These are phyloP conservation scores for Zasmidium cellare DNA, from an alignment of 2,329 filamentous ascomycete species.

Conservation along the genomic window DNA sequence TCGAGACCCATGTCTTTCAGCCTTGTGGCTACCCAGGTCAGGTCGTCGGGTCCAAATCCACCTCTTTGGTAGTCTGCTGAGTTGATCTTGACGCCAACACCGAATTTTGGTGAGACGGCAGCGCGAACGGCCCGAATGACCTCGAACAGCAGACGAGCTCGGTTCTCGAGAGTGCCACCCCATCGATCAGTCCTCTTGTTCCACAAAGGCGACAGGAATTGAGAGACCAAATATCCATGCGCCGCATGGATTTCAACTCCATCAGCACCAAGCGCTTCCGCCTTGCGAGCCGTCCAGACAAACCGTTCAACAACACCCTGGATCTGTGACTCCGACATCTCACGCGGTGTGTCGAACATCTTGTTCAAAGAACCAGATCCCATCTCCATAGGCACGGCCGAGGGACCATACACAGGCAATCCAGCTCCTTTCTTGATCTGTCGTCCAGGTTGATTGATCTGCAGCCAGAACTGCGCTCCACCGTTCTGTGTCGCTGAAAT, in stretches of 20 bases:
- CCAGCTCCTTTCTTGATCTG: conserved; percentile 14
- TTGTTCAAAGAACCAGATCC: conserved; percentile 5
- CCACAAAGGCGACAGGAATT: conserved; percentile 39
- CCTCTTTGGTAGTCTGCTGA: conserved; percentile 15
- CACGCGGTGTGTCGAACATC: conserved; percentile 11
- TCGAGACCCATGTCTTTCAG: conserved; percentile 15
- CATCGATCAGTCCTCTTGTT: conserved; percentile 41
- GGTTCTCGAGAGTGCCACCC: conserved; percentile 40
- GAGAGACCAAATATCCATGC: conserved; percentile 41
- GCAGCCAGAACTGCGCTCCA: conserved; percentile 13
- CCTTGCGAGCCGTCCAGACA: conserved; percentile 32
- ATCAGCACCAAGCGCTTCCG: conserved; percentile 27
- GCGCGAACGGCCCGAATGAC: conserved; percentile 28
- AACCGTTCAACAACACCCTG: conserved; percentile 14
- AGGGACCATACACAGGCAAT: conserved; percentile 11
- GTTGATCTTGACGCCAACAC: conserved; percentile 21
- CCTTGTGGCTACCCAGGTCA: conserved; percentile 11
- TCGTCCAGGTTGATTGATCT: conserved; percentile 22
- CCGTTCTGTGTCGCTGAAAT: conserved; percentile 4
- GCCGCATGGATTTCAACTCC: conserved; percentile 28
- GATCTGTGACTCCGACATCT: conserved; percentile 15
- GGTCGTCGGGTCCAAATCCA: conserved; percentile 15
- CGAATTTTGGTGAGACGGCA: conserved; percentile 12
- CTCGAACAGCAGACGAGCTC: conserved; percentile 37
- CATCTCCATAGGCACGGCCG: conserved; percentile 11